Base-by-base conservation (phyloP, 345 rosid species). In the Barbarea vulgaris region DNA sequence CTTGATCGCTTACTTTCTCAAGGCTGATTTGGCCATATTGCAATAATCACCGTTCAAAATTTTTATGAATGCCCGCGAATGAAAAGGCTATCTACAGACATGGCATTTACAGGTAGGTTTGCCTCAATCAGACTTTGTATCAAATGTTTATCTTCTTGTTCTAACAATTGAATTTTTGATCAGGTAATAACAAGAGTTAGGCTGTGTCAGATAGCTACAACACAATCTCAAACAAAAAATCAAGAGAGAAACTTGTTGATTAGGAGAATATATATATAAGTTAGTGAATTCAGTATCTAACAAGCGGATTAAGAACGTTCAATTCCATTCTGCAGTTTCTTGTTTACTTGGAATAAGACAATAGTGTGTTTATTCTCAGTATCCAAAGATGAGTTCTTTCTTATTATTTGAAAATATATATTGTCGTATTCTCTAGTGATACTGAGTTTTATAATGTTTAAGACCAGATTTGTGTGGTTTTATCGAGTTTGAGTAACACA, bases 1-100 rank as follows among this genome's bases (percentile, higher is more conserved):
- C 64, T 85, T 46, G 85, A 87, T 41, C 73, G 63, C 44, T 69
- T 87, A 58, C 81, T 89, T 37, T 58, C 25, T 27, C 17, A 59
- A 31, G 21, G 56, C n/a, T 68, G 55, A 64, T 13, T 17, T 15
- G n/a, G 74, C 56, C 74, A 69, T n/a, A n/a, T 31, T 75, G 56
- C n/a, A 75, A n/a, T n/a, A n/a, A 37, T 48, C 73, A 37, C 46
- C 2, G 51, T 11, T 42, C 36, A 41, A 14, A 10, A 7, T 53
- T 53, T 5, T 53, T 15, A 36, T 3, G 17, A 11, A 54, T 55
- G 33, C 46, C 18, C 17, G 25, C 44, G 0, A 42, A 33, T 8
- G 41, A 56, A 73, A n/a, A 42, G 1, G 10, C 27, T 50, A 57
- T 44, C n/a, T 7, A 9, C 50, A 24, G 60, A 0, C 14, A 31